Base-by-base conservation (phyloP, 768 basidiomycete genomes). In the Termitomyces sp. region DNA sequence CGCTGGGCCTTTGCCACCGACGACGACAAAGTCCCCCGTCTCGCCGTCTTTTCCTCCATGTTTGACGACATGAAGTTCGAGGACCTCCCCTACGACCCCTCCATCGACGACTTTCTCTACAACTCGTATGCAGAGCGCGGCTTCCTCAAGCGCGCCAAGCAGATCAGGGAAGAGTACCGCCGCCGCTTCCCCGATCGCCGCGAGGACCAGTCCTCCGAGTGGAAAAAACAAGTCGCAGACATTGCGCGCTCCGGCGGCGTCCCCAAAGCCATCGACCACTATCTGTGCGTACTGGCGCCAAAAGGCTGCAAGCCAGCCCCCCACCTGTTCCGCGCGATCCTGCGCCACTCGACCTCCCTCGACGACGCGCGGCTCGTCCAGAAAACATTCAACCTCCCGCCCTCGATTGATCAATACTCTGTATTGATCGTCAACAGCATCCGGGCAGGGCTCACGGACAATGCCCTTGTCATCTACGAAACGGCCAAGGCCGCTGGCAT, bases 381-480 rank as follows among this genome's bases (percentile, higher is more conserved):
- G 56, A 61, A 70, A 30, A 71, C 69, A 14, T 70, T 85, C 6
- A 68, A 66, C 20, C 54, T 82, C 51, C 66, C 67, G 46, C 76
- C 79, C 22, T 71, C 71, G 9, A 70, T 74, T 0, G 61, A 70
- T 14, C 80, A 82, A 35, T 89, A 87, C 79, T 75, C 80, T 5
- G 70, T 79, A 54, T 65, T 90, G 35, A 75, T 91, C 58, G 65
- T 67, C 45, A 86, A 87, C 61, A 72, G 73, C 43, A 65, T 80
- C 49, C 74, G 73, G 13, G 60, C 69, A 1, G 72, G 72, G 18
- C 68, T 79, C 48, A 54, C 75, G 6, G 20, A 60, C 1, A 69
- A 74, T 18, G 87, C 82, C 2, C 61, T 84, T 26, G 66, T 71
- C 3, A 71, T 85, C 18, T 90, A 87, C 66, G 63, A 76, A 26